phyloP scores from a whole-genome alignment of 495 filamentous ascomycete genomes.

The Cercophora scortea region DNA sequence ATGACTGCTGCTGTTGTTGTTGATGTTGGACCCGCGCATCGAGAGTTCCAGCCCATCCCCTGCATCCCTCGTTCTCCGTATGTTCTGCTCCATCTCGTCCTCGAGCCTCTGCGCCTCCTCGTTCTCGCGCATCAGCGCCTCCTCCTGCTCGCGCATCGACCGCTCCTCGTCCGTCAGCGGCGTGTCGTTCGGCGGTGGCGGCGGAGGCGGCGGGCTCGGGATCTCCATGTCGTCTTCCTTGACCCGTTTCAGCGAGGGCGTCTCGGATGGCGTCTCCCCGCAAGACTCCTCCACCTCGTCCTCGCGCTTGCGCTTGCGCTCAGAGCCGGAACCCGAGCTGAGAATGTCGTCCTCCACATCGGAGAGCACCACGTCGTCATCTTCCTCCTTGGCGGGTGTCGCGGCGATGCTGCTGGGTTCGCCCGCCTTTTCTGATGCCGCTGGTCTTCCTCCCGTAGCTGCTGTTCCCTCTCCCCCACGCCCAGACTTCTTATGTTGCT shows the following conservation, averaged over 20 bases:
- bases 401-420: slow-evolving; percentile 8
- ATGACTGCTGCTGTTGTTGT: not conserved
- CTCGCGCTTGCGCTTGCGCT: slow-evolving; percentile 59
- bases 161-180: slow-evolving; percentile 26
- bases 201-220: slow-evolving; percentile 38
- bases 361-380: slow-evolving; percentile 18
- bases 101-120: slow-evolving; percentile 35
- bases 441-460: not conserved
- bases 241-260: slow-evolving; percentile 38
- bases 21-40: not conserved
- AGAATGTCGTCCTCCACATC: slow-evolving; percentile 36
- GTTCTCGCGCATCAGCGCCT: slow-evolving; percentile 27
- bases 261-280: slow-evolving; percentile 33
- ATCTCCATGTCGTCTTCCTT: slow-evolving; percentile 31
- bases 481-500: slow-evolving; percentile 52
- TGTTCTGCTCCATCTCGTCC: slow-evolving; percentile 28
- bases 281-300: slow-evolving; percentile 22
- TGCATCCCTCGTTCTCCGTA: not conserved
- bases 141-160: slow-evolving; percentile 36
- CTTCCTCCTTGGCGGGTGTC: slow-evolving; percentile 23
- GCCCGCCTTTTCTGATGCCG: slow-evolving; percentile 1
- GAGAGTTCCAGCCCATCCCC: not conserved
- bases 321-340: slow-evolving; percentile 9
- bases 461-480: slow-evolving; percentile 22
- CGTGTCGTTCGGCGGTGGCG: slow-evolving; percentile 27